Percentiles rank a stretch among this genome's conserved stretches.
Conservation (phyloP, 2,329 filamentous ascomycete genomes). For the Neobulgaria alba region DNA sequence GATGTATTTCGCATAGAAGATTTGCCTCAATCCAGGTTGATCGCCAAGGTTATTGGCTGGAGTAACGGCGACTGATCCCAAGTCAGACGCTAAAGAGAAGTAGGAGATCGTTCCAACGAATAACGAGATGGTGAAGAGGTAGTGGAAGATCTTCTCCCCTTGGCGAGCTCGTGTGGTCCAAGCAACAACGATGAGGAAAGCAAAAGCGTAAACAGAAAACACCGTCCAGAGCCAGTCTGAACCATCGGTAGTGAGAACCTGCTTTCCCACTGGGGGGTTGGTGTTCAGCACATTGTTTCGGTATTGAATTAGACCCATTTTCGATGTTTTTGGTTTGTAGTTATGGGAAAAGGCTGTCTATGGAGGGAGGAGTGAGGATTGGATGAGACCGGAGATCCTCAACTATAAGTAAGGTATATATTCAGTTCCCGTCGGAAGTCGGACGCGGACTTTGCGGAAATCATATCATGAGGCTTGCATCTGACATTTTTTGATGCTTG, state of each 20-base stretch:
- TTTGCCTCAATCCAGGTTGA: conserved; percentile 39
- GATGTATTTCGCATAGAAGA: conserved; percentile 58
- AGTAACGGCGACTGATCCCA: conserved; percentile 50
- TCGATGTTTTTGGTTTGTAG: background rate
- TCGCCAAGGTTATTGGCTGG: conserved; percentile 42
- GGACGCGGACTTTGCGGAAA: background rate
- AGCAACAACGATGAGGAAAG: conserved; percentile 44
- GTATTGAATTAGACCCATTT: conserved; percentile 5
- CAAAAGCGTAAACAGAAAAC: conserved; percentile 46
- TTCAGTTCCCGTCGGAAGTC: background rate
- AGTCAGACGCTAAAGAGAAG: conserved; percentile 56
- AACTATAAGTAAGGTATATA: conserved; percentile 1
- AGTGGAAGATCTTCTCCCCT: conserved; percentile 48
- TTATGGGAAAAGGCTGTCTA: background rate
- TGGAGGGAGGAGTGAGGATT: background rate
- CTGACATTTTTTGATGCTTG: too few relatives aligned
- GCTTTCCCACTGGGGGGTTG: conserved; percentile 16
- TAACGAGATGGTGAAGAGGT: conserved; percentile 50
- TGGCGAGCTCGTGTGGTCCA: conserved; percentile 41
- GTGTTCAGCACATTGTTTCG: conserved; percentile 22
- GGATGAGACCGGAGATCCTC: background rate
- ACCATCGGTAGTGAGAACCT: conserved; percentile 40
- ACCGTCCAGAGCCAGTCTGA: conserved; percentile 58
- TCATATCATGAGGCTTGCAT: conserved; percentile 7
- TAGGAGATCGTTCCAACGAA: conserved; percentile 55